A percentile compares a stretch with the other conserved stretches of the same genome.
phyloP scores from a whole-genome alignment of 2,329 filamentous ascomycete genomes.

The Pestalotiopsis sp. region DNA sequence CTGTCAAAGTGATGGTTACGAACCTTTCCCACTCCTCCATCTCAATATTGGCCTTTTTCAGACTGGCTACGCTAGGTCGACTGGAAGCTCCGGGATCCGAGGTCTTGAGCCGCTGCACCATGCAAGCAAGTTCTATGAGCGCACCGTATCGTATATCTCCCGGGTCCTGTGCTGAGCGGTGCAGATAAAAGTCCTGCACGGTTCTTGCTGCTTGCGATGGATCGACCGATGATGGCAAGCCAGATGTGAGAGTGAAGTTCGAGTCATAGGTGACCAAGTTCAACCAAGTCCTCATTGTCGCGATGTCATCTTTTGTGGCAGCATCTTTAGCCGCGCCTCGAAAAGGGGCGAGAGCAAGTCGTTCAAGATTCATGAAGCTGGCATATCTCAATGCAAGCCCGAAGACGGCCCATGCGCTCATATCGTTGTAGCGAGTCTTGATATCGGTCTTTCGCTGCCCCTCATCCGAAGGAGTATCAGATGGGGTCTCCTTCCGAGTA shows the following conservation, averaged over 20 bases:
- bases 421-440: slow-evolving; percentile 11
- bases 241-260: slow-evolving; percentile 1
- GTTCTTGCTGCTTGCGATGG: background rate
- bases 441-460: background rate
- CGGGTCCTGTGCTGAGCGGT: background rate
- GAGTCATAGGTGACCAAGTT: slow-evolving; percentile 9
- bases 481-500: background rate
- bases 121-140: slow-evolving; percentile 5
- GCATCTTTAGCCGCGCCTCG: background rate
- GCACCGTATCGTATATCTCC: slow-evolving; percentile 3
- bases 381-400: slow-evolving; percentile 7
- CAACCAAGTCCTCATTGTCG: slow-evolving; percentile 4
- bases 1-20: background rate
- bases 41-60: slow-evolving; percentile 10
- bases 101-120: slow-evolving; percentile 4
- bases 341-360: slow-evolving; percentile 2
- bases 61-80: background rate
- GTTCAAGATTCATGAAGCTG: slow-evolving; percentile 4
- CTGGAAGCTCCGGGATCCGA: background rate
- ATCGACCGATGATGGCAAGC: slow-evolving; percentile 1
- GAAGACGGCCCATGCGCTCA: slow-evolving; percentile 9
- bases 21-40: slow-evolving; percentile 12
- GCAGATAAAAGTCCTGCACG: background rate
- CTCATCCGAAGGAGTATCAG: background rate
- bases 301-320: background rate